Conservation (phyloP, 2,329 filamentous ascomycete species). For the Diaporthe ampelina region DNA sequence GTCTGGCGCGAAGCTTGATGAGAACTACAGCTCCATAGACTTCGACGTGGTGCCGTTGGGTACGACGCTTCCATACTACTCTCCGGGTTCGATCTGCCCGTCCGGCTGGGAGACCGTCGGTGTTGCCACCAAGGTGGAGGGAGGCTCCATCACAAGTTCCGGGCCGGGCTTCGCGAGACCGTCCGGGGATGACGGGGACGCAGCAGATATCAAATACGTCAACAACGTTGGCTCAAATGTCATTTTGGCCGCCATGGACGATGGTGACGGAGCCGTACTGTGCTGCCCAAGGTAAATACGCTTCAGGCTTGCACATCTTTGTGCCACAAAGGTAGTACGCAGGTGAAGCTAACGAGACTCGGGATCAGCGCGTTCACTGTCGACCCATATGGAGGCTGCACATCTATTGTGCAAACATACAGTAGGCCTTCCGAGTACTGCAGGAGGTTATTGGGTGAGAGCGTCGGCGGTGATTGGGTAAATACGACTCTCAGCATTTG, state of each 20-base stretch:
- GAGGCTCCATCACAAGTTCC: constrained; percentile 33
- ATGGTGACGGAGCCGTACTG: constrained; percentile 23
- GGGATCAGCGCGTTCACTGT: constrained; percentile 4
- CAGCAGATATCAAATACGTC: not conserved
- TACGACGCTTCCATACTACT: constrained; percentile 15
- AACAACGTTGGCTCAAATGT: constrained; percentile 1
- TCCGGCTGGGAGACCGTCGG: constrained; percentile 34
- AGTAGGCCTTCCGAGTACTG: constrained; percentile 7
- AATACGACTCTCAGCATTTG: constrained; percentile 28
- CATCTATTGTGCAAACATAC: constrained; percentile 17
- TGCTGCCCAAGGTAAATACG: constrained; percentile 32
- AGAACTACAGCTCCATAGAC: not conserved
- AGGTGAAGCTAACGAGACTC: constrained; percentile 4
- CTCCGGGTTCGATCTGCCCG: constrained; percentile 30
- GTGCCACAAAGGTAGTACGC: not conserved
- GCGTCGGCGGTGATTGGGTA: not conserved
- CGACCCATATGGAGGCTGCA: not conserved
- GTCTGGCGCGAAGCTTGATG: constrained; percentile 29
- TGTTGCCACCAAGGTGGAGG: constrained; percentile 29
- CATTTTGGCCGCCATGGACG: constrained; percentile 16
- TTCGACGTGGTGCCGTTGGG: not conserved
- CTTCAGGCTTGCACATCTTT: not conserved
- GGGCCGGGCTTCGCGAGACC: constrained; percentile 10
- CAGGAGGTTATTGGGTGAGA: not conserved
- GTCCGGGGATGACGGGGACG: not conserved